Base-by-base conservation (phyloP, 768 basidiomycete genomes). In the Lactifluus pinguis region DNA sequence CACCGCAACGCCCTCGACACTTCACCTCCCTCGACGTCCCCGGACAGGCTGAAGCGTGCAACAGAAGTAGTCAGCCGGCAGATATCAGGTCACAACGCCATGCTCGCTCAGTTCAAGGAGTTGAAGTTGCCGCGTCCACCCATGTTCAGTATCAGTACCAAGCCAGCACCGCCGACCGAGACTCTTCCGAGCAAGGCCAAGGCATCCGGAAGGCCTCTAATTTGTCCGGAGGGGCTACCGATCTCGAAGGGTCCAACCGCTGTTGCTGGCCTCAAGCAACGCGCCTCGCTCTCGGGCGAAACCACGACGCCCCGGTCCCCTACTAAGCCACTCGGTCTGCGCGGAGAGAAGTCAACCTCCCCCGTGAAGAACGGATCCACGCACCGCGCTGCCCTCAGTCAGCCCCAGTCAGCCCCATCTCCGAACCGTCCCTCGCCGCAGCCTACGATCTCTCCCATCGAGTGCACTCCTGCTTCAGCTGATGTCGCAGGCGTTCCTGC, bases 1-100 rank as follows among this genome's bases (percentile, higher is more conserved):
- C 51, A 32, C 29, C 56, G 19, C 34, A 53, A 9, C 9, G 6
- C 9, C 56, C 36, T 30, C 30, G 47, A 49, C 36, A 8, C 14
- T 41, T 32, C 56, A 6, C 51, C 50, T 30, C 3, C 14, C 6
- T n/a, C 44, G 6, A 36, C 47, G 14, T 42, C 50, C 19, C 56
- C 51, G 8, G 10, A 53, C 39, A n/a, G 17, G 19, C 51, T 62
- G 30, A 57, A 44, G 47, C 61, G 61, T 17, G 61, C 61, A 62
- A 21, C 56, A 7, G 61, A 62, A 30, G 61, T 50, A 5, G 61
- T 62, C 45, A 49, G 61, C 51, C 57, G 30, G 47, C 56, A 62
- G 47, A 41, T 62, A 14, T 45, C 56, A 2, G 51, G 39, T 6
- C 61, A 57, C 55, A 62, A 53, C 11, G 55, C 61, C 13, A 62